A percentile compares a stretch with the other conserved stretches of the same genome.
These are phyloP conservation scores for Globisporangium canariense DNA, from an alignment of 352 stramenopile species.

Conservation along the genomic window DNA sequence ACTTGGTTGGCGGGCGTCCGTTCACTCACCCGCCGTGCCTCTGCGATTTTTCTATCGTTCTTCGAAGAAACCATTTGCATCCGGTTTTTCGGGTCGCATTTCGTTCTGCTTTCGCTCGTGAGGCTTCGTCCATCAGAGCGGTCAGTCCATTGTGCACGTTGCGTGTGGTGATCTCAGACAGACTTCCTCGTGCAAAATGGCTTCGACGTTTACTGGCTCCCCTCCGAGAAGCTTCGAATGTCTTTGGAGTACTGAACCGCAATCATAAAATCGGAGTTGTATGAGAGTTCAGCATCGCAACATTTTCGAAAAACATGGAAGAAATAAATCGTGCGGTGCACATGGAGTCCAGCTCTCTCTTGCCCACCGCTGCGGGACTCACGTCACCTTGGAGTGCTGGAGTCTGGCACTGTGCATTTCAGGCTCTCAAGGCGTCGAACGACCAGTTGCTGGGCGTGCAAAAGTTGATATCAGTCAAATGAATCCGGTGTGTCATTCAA, in stretches of 20 bases:
- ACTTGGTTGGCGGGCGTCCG: not conserved
- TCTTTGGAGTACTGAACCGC: not conserved
- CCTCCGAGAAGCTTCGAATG: not conserved
- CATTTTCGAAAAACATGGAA: not conserved
- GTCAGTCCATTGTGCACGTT: not conserved
- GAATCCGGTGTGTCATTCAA: not conserved
- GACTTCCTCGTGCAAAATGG: not conserved
- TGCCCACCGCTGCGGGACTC: too few relatives aligned
- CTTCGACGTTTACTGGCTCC: conserved; percentile 1
- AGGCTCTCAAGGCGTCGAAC: too few relatives aligned
- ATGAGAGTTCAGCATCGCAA: not conserved
- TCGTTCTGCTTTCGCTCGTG: not conserved
- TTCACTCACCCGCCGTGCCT: not conserved
- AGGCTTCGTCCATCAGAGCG: not conserved
- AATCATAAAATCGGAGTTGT: not conserved
- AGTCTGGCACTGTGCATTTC: too few relatives aligned
- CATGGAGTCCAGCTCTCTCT: too few relatives aligned
- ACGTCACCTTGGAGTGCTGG: too few relatives aligned
- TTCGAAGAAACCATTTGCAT: not conserved
- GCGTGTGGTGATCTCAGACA: not conserved
- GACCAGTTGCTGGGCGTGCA: too few relatives aligned
- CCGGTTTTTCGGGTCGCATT: not conserved
- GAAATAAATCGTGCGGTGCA: not conserved
- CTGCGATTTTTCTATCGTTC: not conserved
- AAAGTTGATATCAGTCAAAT: not conserved